Conservation (phyloP, 2,329 filamentous ascomycete species). For the Beauveria scarabaeidicola region DNA sequence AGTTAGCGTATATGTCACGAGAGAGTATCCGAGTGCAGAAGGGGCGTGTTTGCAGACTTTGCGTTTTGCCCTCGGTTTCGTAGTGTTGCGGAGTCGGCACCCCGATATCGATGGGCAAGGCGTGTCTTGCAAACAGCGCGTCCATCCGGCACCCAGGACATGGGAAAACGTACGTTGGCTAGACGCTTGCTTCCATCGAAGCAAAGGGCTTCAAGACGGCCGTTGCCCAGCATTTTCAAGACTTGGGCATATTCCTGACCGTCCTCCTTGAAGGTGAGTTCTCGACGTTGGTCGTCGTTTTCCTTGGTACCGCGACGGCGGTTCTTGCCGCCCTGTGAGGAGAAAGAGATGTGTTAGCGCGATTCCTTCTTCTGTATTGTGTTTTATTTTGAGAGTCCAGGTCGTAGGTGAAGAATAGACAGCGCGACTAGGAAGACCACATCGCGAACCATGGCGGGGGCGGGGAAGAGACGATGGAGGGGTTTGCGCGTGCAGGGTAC, state of each 20-base stretch:
- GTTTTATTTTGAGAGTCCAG: neutral
- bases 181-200: constrained; percentile 66
- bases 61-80: neutral
- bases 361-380: neutral
- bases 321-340: constrained; percentile 89
- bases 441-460: constrained; percentile 11
- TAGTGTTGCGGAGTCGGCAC: neutral
- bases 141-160: neutral
- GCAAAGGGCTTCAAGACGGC: constrained; percentile 83
- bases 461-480: constrained; percentile 13
- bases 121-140: neutral
- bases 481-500: constrained; percentile 9
- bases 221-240: constrained; percentile 92
- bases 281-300: constrained; percentile 98
- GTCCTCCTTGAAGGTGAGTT: constrained; percentile 97
- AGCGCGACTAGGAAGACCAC: neutral
- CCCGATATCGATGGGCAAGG: neutral
- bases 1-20: constrained; percentile 36
- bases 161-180: constrained; percentile 27
- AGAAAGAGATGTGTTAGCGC: constrained; percentile 15
- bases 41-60: neutral
- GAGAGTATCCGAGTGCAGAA: neutral
- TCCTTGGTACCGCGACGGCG: constrained; percentile 97
- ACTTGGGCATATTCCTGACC: constrained; percentile 59
- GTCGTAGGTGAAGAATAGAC: neutral